Base-by-base conservation (phyloP, 2,329 filamentous ascomycete genomes). In the Neofusicoccum sp. region DNA sequence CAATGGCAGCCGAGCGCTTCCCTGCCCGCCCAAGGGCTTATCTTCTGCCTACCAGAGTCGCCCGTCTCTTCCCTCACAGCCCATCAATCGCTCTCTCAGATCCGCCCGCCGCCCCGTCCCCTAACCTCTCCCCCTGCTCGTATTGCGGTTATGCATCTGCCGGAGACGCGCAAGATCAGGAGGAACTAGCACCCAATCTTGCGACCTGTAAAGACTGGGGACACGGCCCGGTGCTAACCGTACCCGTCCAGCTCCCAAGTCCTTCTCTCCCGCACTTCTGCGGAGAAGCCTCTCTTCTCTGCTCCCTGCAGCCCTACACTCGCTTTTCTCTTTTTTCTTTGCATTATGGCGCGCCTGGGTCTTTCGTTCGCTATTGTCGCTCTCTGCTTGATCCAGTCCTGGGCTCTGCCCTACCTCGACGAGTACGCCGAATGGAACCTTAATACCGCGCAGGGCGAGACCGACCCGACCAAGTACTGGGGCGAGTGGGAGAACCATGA, bases 371-470 rank as follows among this genome's bases (percentile, higher is more conserved):
- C 51, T 56, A 56, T 38, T 43, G n/a, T 56, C 51, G 51, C 51
- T 43, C 51, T 56, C 51, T 56, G 51, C 51, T 43, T 49, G 33
- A 34, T 33, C 38, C 28, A 65, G 38, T 31, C 38, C 26, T 31
- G 28, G 62, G 58, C 64, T 11, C 67, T 69, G 61, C 64, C 70
- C 65, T 85, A 84, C 63, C 80, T 83, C 61, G 76, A 80, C 43
- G 71, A 72, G 3, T 75, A 83, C 56, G 75, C 77, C 47, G 77
- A 79, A 41, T 87, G 80, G 72, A 88, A 88, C 66, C 75, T 88
- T 63, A 88, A 88, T 70, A 76, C 78, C 63, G 87, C 88, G 69
- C 68, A 80, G 65, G 74, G 77, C 47, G 84, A 86, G n/a, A 78
- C 69, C 7, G 71, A 79, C 54, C 84, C 85, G 2, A 72, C 82